These are phyloP conservation scores for Kodamaea neixiangensis DNA, from an alignment of 805 yeast genomes.

Conservation along the genomic window DNA sequence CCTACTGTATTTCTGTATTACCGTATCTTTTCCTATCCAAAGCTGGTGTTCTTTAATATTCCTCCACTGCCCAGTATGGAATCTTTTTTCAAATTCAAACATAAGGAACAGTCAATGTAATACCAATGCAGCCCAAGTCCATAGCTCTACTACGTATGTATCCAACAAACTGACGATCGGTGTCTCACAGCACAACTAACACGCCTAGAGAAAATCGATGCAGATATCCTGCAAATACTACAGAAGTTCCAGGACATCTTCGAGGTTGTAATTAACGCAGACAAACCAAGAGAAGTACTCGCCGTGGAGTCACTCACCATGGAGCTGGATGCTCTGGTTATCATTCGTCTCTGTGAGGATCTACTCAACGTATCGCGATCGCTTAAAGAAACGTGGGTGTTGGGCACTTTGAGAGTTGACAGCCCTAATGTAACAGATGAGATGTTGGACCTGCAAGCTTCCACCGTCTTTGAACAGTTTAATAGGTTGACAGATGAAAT, in stretches of 20 bases:
- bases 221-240: slow-evolving; percentile 51
- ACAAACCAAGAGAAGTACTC: slow-evolving; percentile 41
- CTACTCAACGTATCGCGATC: slow-evolving; percentile 49
- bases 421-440: slow-evolving; percentile 20
- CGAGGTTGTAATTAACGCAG: slow-evolving; percentile 46
- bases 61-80: not conserved
- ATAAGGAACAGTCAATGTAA: not conserved
- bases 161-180: not conserved
- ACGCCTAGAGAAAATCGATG: slow-evolving; percentile 47
- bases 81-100: not conserved
- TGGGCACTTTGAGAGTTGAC: slow-evolving; percentile 50
- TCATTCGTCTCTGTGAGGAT: slow-evolving; percentile 55
- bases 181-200: not conserved
- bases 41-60: not conserved
- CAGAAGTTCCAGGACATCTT: slow-evolving; percentile 55
- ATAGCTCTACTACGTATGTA: slow-evolving; percentile 41
- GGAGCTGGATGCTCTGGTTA: slow-evolving; percentile 53
- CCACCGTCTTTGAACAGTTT: slow-evolving; percentile 33
- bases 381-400: slow-evolving; percentile 57
- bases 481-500: slow-evolving; percentile 35
- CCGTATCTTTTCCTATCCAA: too few relatives aligned
- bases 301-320: slow-evolving; percentile 59
- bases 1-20: too few relatives aligned
- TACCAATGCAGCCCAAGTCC: slow-evolving; percentile 47
- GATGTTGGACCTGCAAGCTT: slow-evolving; percentile 19